Evolutionary conservation across 306 rosid species (phyloP), one percentile per base, ranked within the genome.

Genomic region (Chamaecrista fasciculata): DNA sequence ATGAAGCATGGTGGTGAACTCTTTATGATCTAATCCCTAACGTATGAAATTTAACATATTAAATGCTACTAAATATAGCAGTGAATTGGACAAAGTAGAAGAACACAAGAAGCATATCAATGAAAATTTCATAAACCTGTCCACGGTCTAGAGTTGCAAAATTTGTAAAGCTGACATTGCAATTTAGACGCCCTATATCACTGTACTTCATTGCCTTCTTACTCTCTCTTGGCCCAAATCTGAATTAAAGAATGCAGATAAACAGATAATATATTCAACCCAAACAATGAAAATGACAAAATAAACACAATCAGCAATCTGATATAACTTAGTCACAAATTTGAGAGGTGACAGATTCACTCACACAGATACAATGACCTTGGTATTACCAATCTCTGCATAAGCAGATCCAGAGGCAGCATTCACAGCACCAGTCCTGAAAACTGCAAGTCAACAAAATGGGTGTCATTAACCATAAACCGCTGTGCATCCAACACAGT

Each of bases 161-260:
- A 8, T 90, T 82, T 62, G 97, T 79, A 73, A 65, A 82, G 79
- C 92, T 84, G 63, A 94, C 92, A 75, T 82, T 79, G 75, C 97
- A 94, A 83, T 94, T 88, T 60, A 94, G 74, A 25, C 95, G 86
- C 61, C 96, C 97, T 2, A 72, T 74, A 63, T 88, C 97, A 50
- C 96, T 91, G 79, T 88, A 94, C 89, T 78, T 68, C 97, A 86
- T 86, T 19, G 98, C 96, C 73, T 94, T 94, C 86, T 90, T 94
- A 74, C 96, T 94, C 83, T 93, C 98, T 80, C 95, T 88, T 19
- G 97, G 98, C 67, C 98, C 98, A 76, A 90, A 94, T 70, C 95
- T 94, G 77, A 66, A 66, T n/a, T 20, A 26, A 65, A 18, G 19
- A 75, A 24, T 9, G 63, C 39, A 75, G 70, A 65, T 12, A 58